Conservation (phyloP, 2,329 filamentous ascomycete species). For the Colletotrichum caudatum region DNA sequence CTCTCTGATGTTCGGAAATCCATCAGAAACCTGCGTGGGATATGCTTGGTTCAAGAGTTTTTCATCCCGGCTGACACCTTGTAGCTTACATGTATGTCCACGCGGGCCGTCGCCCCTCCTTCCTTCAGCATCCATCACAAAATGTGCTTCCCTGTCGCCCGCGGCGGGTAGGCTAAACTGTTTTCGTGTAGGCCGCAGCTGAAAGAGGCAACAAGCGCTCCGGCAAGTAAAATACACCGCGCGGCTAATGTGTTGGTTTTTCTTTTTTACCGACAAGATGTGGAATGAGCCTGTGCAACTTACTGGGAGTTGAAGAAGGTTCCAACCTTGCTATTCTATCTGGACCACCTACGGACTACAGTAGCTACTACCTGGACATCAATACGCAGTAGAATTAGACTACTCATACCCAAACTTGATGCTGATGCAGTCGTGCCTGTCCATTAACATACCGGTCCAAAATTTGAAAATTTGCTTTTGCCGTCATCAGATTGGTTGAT, state of each 20-base stretch:
- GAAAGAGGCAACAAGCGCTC: neutral
- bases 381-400: neutral
- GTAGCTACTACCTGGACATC: too few species aligned
- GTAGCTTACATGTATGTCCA: neutral
- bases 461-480: conserved; percentile 6
- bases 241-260: conserved; percentile 10
- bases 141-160: conserved; percentile 16
- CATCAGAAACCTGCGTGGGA: neutral
- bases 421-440: neutral
- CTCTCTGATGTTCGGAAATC: too few species aligned
- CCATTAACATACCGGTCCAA: neutral
- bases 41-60: neutral
- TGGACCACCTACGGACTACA: neutral
- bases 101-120: neutral
- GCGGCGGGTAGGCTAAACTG: conserved; percentile 34
- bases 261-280: neutral
- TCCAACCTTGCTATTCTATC: neutral
- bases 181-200: conserved; percentile 15
- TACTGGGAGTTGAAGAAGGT: neutral
- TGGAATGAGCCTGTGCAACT: neutral
- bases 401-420: neutral
- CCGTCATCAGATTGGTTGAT: conserved; percentile 21
- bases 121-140: neutral
- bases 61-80: neutral
- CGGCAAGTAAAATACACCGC: conserved; percentile 19